phyloP scores from a whole-genome alignment of 2,329 filamentous ascomycete species.

The Trichoderma semiorbis region DNA sequence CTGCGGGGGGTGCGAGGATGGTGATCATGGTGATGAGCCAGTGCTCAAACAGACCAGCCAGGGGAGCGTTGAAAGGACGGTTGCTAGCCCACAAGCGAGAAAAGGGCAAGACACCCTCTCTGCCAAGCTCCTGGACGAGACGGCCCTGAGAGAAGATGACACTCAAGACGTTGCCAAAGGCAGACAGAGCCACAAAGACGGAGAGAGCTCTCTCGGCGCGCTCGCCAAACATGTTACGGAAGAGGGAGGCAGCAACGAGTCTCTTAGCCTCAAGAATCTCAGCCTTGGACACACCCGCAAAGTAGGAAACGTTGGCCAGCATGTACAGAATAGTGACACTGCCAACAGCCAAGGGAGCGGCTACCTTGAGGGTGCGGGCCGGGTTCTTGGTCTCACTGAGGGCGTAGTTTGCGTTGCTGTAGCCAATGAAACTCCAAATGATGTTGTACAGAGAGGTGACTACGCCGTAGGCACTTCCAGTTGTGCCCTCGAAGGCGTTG shows the following conservation, averaged over 20 bases:
- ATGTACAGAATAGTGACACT: constrained; percentile 61
- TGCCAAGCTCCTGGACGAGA: constrained; percentile 62
- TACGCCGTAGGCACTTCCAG: constrained; percentile 61
- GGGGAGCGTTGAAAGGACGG: constrained; percentile 59
- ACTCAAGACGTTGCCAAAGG: constrained; percentile 63
- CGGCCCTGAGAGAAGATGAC: constrained; percentile 68
- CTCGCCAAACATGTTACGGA: constrained; percentile 53
- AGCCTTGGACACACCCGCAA: constrained; percentile 53
- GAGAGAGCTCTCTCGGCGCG: constrained; percentile 56
- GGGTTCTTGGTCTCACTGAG: constrained; percentile 64
- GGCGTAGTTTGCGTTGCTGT: constrained; percentile 66
- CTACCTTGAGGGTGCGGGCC: constrained; percentile 60
- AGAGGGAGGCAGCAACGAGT: constrained; percentile 52
- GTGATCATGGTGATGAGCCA: constrained; percentile 62
- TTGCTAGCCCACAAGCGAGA: constrained; percentile 62
- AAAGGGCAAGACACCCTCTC: constrained; percentile 63
- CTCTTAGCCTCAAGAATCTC: constrained; percentile 51
- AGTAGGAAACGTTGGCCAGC: constrained; percentile 65
- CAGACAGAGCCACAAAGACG: constrained; percentile 65
- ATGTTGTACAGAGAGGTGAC: constrained; percentile 71
- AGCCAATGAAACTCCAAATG: constrained; percentile 67
- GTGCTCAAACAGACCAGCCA: constrained; percentile 60
- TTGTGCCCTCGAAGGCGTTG: constrained; percentile 63
- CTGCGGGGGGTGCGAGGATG: constrained; percentile 64
- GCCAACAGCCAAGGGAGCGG: constrained; percentile 58